Evolutionary conservation across 2,329 filamentous ascomycete species (phyloP), one percentile per base, ranked within the genome.

Genomic region (Pseudocercospora macadamiae): DNA sequence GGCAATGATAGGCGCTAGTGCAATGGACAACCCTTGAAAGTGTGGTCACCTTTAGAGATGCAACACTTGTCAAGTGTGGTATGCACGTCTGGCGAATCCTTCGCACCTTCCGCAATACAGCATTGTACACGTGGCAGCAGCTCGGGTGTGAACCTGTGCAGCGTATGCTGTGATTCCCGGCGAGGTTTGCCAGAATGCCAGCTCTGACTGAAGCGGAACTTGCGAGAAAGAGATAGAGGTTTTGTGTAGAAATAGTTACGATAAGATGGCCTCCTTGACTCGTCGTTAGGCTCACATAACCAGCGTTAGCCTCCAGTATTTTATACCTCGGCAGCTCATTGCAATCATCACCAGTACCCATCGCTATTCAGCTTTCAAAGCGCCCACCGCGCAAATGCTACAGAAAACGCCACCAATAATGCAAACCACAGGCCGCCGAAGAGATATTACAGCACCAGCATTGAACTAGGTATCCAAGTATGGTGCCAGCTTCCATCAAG

Each of bases 1-100:
- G 32, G 64, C 65, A 14, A 55, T 37, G 45, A 60, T 63, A 39
- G 62, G 54, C 55, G 57, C 57, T 23, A 36, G 25, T 51, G 64
- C 30, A 2, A 52, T 63, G 60, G 49, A 36, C 18, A 45, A 55
- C 57, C 61, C 42, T 23, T 47, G 42, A 47, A 14, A 14, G 14
- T 8, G n/a, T 14, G 19, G 21, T 44, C 19, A 14, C 21, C 18
- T 21, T 14, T 28, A 4, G 42, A 26, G 16, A 26, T 25, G 42
- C 42, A 45, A 45, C 42, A 45, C 42, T 21, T 45, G 42, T 6
- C 28, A 32, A 32, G 28, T 7, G 28, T 6, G 6, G 6, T 7
- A 12, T 12, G 6, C 28, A 32, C 12, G 28, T 12, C 12, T 32
- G 28, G 28, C 6, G 28, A 32, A 12, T 7, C 12, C 6, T 32